These are phyloP conservation scores for Polygonum maritimum DNA, from an alignment of 148 eudicot species.

Conservation along the genomic window DNA sequence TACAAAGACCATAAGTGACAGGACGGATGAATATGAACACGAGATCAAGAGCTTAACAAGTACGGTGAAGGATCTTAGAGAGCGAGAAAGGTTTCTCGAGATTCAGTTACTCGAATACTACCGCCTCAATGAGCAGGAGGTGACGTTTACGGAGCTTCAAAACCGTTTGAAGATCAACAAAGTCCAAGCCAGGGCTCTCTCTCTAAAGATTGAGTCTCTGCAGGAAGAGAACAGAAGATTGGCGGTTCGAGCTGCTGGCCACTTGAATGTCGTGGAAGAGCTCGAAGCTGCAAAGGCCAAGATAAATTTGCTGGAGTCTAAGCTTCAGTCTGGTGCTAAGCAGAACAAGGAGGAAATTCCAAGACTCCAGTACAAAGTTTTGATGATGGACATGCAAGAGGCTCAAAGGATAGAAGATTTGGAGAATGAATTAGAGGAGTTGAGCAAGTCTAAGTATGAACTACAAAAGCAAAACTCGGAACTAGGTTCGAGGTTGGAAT, in stretches of 20 bases:
- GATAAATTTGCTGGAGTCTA: slow-evolving; percentile 53
- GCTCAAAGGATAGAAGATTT: slow-evolving; percentile 28
- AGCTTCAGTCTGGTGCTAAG: slow-evolving; percentile 48
- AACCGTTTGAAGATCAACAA: slow-evolving; percentile 53
- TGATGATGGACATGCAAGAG: slow-evolving; percentile 33
- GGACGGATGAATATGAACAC: slow-evolving; percentile 35
- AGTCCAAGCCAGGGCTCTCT: slow-evolving; percentile 52
- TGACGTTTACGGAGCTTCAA: slow-evolving; percentile 55
- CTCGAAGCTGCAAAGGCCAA: slow-evolving; percentile 68
- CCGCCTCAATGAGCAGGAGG: slow-evolving; percentile 80
- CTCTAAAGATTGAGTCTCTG: slow-evolving; percentile 54
- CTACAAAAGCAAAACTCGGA: slow-evolving; percentile 49
- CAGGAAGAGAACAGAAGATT: slow-evolving; percentile 57
- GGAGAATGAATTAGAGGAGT: slow-evolving; percentile 50
- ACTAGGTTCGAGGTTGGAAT: slow-evolving; percentile 47
- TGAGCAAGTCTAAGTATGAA: slow-evolving; percentile 30
- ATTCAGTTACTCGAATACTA: slow-evolving; percentile 67
- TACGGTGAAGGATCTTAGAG: slow-evolving; percentile 43
- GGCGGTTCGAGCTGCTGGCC: slow-evolving; percentile 46
- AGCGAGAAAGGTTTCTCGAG: slow-evolving; percentile 60
- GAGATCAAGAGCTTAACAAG: slow-evolving; percentile 50
- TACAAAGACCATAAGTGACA: slow-evolving; percentile 8
- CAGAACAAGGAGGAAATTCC: slow-evolving; percentile 51
- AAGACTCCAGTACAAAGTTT: slow-evolving; percentile 55
- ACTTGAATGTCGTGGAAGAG: slow-evolving; percentile 47